Evolutionary conservation across 1,284 basidiomycete species (phyloP), one percentile per base, ranked within the genome.

Genomic region (Rhodotorula sp.): DNA sequence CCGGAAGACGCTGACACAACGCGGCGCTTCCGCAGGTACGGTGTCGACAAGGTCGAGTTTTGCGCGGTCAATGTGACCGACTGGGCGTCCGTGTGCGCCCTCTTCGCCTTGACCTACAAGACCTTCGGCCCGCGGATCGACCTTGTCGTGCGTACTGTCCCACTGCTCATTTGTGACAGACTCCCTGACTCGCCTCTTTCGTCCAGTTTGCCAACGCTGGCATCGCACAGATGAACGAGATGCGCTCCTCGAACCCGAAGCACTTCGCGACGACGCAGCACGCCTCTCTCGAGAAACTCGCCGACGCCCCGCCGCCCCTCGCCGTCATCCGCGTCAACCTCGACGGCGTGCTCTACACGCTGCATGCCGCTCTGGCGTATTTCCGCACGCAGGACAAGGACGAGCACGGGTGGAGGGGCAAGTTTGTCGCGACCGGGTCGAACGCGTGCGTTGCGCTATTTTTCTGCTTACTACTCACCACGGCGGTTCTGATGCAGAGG

Each of bases 351-450:
- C 55, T 77, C 34, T 73, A 76, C 56, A 64, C 62, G 0, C 58
- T 75, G 1, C 65, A 76, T 32, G 68, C 70, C 1, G 74, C 76
- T 1, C 57, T 77, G 0, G 75, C 71, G 21, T 76, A 76, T 65
- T 77, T 77, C n/a, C 61, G 76, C 36, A 60, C 34, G 41, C 76
- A 77, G 55, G 66, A 68, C 36, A 72, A 64, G 55, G 76, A 76
- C 53, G n/a, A 48, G 25, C 51, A 66, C 25, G 76, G 76, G 7
- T 76, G 74, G 76, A 29, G 75, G 32, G 76, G 76, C 37, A 77
- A 76, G 67, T 74, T 77, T 37, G 68, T 77, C 9, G 72, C 70
- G n/a, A 77, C 76, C 34, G 76, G 72, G 0, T 72, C 70, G 59
- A 74, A 73, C 32, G 76, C 76, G 76, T 77, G 66, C 56, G 69